Base-by-base conservation (phyloP, 2,329 filamentous ascomycete species). In the Cytospora piceicola region DNA sequence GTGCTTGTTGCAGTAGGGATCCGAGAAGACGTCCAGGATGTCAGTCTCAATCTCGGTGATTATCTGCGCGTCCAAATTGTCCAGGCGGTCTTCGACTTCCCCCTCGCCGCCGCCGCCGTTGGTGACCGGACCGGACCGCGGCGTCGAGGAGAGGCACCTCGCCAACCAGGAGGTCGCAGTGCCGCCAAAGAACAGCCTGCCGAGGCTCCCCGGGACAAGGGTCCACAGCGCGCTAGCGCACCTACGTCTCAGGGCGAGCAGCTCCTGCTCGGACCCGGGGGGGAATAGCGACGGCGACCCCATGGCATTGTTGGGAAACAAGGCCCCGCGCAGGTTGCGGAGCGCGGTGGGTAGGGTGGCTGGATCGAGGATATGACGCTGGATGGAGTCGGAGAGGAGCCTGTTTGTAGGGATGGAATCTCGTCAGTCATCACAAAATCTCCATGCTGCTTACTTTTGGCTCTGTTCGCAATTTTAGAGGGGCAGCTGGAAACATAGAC, bases 1-100 rank as follows among this genome's bases (percentile, higher is more conserved):
- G 78, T 97, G 93, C 79, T 94, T 96, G 79, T 99, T 99, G 78
- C 93, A 90, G 78, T 97, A 97, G 60, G 85, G 82, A 77, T 97
- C 93, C 20, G 85, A 86, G 70, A 97, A 89, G 46, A 94, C 81
- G 71, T 90, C 87, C 56, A 98, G 81, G 55, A 93, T 80, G 30
- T 85, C 78, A 68, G 83, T 79, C 73, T 89, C 86, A 69, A 92
- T 83, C 71, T 89, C 84, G 67, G 79, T 77, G 54, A 87, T 77
- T 65, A 88, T 80, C 58, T 78, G 79, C 68, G 80, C 78, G 61
- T 85, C 80, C 27, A 55, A 55, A n/a, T 34, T 49, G 12, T 24
- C 34, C 24, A 57, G 12, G 24, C 83, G 79, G 61, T 79, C 75
- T 57, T 75, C 75, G 42, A 72, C 69, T 46, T 70, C 71, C 57